phyloP scores from a whole-genome alignment of 176 grass and related monocot genomes.

The Urochloa ruziziensis region DNA sequence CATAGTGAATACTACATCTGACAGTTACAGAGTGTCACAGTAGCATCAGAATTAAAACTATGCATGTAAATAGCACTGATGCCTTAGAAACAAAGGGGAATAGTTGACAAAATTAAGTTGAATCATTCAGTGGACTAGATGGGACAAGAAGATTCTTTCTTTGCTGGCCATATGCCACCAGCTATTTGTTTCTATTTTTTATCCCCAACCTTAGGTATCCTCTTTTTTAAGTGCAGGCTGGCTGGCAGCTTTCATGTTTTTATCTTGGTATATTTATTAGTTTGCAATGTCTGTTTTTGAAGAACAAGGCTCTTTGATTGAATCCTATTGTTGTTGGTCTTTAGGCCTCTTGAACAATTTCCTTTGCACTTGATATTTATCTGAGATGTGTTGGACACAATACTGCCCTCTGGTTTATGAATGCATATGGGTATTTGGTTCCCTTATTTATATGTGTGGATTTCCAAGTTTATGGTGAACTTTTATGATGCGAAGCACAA shows the following conservation, averaged over 20 bases:
- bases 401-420: constrained; percentile 10
- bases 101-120: constrained; percentile 17
- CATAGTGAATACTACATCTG: not conserved
- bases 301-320: not conserved
- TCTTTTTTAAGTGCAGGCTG: not conserved
- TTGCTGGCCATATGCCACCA: constrained; percentile 43
- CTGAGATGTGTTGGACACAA: not conserved
- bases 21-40: not conserved
- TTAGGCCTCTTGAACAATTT: not conserved
- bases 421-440: not conserved
- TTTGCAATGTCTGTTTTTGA: not conserved
- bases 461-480: not conserved
- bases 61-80: not conserved
- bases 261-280: not conserved
- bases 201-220: not conserved
- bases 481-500: not conserved
- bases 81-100: not conserved
- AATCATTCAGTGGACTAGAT: constrained; percentile 13
- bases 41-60: not conserved
- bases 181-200: constrained; percentile 26
- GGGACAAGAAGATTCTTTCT: constrained; percentile 33
- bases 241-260: constrained; percentile 22
- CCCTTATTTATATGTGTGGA: constrained; percentile 1
- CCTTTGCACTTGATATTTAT: not conserved
- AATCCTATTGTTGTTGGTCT: not conserved